phyloP scores from a whole-genome alignment of 495 filamentous ascomycete genomes.

The Letharia columbiana region DNA sequence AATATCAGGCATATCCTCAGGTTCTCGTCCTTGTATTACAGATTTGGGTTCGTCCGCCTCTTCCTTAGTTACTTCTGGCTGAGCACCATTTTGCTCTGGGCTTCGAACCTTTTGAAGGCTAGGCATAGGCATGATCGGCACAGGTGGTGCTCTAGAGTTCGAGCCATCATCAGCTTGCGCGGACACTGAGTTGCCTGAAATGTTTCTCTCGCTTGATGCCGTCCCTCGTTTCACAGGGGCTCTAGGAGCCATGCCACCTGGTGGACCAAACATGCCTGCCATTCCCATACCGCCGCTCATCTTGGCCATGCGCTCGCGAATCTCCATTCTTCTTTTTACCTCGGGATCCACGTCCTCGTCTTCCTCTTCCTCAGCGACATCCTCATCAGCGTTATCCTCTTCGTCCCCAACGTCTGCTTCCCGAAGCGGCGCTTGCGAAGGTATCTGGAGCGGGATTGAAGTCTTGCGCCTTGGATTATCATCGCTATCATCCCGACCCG shows the following conservation, averaged over 20 bases:
- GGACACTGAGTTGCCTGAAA: constrained; percentile 37
- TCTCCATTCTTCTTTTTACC: constrained; percentile 72
- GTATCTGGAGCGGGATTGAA: constrained; percentile 24
- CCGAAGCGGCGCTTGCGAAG: constrained; percentile 26
- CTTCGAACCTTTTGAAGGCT: constrained; percentile 52
- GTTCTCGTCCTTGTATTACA: constrained; percentile 36
- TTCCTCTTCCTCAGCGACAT: constrained; percentile 63
- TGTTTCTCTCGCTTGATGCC: constrained; percentile 60
- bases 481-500: constrained; percentile 66
- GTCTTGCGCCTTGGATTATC: constrained; percentile 35
- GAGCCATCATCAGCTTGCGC: constrained; percentile 45
- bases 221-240: constrained; percentile 43
- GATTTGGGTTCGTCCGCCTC: constrained; percentile 34
- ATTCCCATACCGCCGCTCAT: constrained; percentile 98
- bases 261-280: constrained; percentile 84
- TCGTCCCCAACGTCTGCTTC: constrained; percentile 36
- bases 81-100: constrained; percentile 35
- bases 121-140: constrained; percentile 69
- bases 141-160: constrained; percentile 53
- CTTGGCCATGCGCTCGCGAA: constrained; percentile 92
- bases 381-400: constrained; percentile 47
- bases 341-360: constrained; percentile 93
- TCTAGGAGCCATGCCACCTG: constrained; percentile 55
- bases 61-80: constrained; percentile 38
- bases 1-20: constrained; percentile 51